Evolutionary conservation across 768 basidiomycete species (phyloP).

Genomic region (Tulasnella sp.): DNA sequence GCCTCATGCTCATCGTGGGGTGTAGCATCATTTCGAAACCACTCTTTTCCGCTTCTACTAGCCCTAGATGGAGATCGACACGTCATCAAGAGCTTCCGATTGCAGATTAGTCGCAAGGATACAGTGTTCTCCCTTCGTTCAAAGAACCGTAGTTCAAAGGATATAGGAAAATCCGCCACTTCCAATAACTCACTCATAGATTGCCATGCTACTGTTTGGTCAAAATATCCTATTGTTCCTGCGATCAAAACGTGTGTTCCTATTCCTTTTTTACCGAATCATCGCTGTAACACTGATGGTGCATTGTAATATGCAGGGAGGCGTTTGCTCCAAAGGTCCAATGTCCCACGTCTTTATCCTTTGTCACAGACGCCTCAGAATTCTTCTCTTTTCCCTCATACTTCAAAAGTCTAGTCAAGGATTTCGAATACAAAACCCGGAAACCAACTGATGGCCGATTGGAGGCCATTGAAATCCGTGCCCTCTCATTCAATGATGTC

Average conservation of each 20-base stretch:
- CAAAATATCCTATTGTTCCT: slow-evolving; percentile 9
- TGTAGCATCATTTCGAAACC: slow-evolving; percentile 31
- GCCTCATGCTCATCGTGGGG: slow-evolving; percentile 24
- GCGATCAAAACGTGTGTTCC: slow-evolving; percentile 2
- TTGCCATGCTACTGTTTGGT: slow-evolving; percentile 13
- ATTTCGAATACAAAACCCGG: slow-evolving; percentile 37
- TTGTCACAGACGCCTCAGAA: slow-evolving; percentile 17
- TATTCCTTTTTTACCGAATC: neutral
- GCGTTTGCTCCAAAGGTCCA: neutral
- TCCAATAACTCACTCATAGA: slow-evolving; percentile 12
- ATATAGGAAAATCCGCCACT: neutral
- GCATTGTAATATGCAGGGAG: neutral
- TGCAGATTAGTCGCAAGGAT: slow-evolving; percentile 42
- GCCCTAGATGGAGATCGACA: slow-evolving; percentile 26
- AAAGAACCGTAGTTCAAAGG: slow-evolving; percentile 20
- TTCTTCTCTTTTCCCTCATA: slow-evolving; percentile 31
- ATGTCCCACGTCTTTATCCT: slow-evolving; percentile 21
- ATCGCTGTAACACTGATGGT: neutral
- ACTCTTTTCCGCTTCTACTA: slow-evolving; percentile 33
- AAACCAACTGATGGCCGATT: slow-evolving; percentile 41
- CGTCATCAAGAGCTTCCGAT: slow-evolving; percentile 30
- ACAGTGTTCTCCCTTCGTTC: slow-evolving; percentile 46
- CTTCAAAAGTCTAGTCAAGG: slow-evolving; percentile 33
- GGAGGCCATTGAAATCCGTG: slow-evolving; percentile 26
- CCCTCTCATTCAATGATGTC: slow-evolving; percentile 21